Evolutionary conservation across 1,139 yeast species (phyloP), one percentile per base, ranked within the genome.

Genomic region (Yamadazyma triangularis): DNA sequence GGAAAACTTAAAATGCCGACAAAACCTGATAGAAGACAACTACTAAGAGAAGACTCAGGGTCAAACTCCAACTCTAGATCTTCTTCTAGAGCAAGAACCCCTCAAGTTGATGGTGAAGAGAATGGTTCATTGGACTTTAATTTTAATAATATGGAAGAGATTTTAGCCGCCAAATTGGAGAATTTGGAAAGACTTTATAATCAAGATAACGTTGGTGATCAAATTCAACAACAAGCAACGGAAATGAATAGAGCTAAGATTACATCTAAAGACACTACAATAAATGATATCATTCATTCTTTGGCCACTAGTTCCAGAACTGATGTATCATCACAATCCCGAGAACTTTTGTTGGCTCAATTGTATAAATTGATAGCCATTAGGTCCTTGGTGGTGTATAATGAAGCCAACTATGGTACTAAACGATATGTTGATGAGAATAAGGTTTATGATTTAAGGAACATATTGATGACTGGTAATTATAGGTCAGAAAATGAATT

Each of bases 301-400:
- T 56, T 74, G 36, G 46, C 53, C 2, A 51, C 53, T 27, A 53
- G 73, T 1, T 7, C 6, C 9, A 48, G 79, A 36, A 58, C 64
- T 13, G 69, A 66, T 34, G 70, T 74, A 4, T 67, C 75, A 12
- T 57, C 73, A 1, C 57, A 50, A 29, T 69, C 76, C n/a, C 51
- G 79, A 34, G 79, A 73, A 42, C 47, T 71, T 36, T 56, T 74
- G 20, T 53, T 73, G 41, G 74, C 74, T 7, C 78, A 74, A 47
- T 53, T 74, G 29, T 73, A 65, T 44, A 68, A 68, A 38, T 51
- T 72, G 45, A 56, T 70, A 25, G 70, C 68, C 4, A 59, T 64
- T 13, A 65, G 64, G 36, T 71, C 77, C 2, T 48, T 70, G 29
- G 34, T 55, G 6, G 56, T 61, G 3, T 56, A 53, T 36, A 66